Conservation (phyloP, 228 moss, liverwort and hornwort genomes). For the Sphagnum magellanicum region DNA sequence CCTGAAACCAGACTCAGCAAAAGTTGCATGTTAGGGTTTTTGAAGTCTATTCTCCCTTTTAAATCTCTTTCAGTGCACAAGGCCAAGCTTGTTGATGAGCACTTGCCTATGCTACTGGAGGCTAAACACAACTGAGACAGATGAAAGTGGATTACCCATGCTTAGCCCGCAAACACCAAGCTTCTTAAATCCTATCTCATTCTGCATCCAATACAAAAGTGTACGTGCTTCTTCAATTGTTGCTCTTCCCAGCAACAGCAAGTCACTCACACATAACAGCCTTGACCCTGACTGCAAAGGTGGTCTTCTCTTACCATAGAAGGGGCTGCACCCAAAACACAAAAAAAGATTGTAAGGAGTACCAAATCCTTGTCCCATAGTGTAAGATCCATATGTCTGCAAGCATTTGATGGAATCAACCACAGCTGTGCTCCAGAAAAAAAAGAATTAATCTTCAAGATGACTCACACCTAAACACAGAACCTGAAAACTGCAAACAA, state of each 20-base stretch:
- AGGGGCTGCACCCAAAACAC: conserved; percentile 67
- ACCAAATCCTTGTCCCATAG: not conserved
- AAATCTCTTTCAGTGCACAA: too few relatives aligned
- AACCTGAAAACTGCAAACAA: too few relatives aligned
- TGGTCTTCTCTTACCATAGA: conserved; percentile 80
- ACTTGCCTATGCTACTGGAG: too few relatives aligned
- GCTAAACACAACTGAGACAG: not conserved
- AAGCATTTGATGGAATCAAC: not conserved
- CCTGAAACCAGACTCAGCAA: conserved; percentile 38
- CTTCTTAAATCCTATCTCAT: conserved; percentile 68
- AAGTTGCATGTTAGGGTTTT: too few relatives aligned
- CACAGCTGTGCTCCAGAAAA: not conserved
- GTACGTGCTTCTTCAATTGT: conserved; percentile 92
- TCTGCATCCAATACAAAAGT: conserved; percentile 82
- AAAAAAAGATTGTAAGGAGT: conserved; percentile 1
- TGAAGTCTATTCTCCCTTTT: too few relatives aligned
- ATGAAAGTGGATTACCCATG: conserved; percentile 60
- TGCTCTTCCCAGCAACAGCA: conserved; percentile 83
- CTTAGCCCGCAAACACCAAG: conserved; percentile 94
- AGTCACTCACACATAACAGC: conserved; percentile 86
- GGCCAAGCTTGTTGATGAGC: too few relatives aligned
- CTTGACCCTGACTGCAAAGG: conserved; percentile 74
- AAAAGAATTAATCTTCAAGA: too few relatives aligned
- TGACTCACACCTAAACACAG: too few relatives aligned
- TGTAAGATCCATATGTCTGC: not conserved